Evolutionary conservation across 495 filamentous ascomycete species (phyloP).

Genomic region (Aspergillus baeticus): DNA sequence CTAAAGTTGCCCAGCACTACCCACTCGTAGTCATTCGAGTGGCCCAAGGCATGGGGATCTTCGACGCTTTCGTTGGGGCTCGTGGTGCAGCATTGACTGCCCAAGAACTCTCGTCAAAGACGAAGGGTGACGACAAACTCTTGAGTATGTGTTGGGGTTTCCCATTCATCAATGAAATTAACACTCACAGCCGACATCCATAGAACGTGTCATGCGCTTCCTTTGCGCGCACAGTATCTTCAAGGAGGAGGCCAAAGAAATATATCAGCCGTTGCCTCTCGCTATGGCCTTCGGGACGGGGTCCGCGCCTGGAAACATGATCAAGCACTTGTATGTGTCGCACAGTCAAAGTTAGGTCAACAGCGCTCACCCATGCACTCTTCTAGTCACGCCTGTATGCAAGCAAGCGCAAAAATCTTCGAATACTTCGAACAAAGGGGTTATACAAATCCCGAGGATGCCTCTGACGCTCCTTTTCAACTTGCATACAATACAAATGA

Average conservation of each 20-base stretch:
- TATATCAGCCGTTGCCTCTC: slow-evolving; percentile 16
- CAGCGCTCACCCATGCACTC: too few species aligned
- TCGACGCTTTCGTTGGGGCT: slow-evolving; percentile 17
- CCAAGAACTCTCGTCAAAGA: slow-evolving; percentile 11
- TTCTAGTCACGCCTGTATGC: slow-evolving; percentile 16
- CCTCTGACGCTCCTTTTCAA: slow-evolving; percentile 27
- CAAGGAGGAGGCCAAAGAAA: neutral
- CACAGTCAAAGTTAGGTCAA: neutral
- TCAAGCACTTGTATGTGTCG: slow-evolving; percentile 24
- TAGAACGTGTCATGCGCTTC: slow-evolving; percentile 21
- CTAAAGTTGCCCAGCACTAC: slow-evolving; percentile 3
- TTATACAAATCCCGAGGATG: slow-evolving; percentile 27
- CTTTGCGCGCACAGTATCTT: slow-evolving; percentile 12
- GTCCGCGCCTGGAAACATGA: neutral
- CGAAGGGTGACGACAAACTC: slow-evolving; percentile 21
- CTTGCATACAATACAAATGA: slow-evolving; percentile 24
- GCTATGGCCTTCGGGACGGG: slow-evolving; percentile 14
- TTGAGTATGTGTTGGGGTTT: slow-evolving; percentile 9
- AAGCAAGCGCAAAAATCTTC: slow-evolving; percentile 13
- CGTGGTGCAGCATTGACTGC: slow-evolving; percentile 11
- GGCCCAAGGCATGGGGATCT: slow-evolving; percentile 23
- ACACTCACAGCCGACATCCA: neutral
- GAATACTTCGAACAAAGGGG: slow-evolving; percentile 22
- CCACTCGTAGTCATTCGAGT: slow-evolving; percentile 8
- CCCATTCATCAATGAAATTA: neutral